Base-by-base conservation (phyloP, 2,329 filamentous ascomycete species). In the Dothidotthia symphoricarpi region DNA sequence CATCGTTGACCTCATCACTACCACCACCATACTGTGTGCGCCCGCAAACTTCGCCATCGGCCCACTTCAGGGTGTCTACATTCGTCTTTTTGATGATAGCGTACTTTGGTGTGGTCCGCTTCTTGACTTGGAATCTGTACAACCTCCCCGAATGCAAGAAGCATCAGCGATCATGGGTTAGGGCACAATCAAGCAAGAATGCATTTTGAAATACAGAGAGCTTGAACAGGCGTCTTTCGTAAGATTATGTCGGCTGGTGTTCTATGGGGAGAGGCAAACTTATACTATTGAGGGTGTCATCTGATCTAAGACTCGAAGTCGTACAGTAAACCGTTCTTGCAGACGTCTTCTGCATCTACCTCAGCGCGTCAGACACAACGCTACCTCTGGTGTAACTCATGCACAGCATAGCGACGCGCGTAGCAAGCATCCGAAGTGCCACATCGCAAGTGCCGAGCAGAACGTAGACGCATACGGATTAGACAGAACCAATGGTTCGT, bases 61-160 rank as follows among this genome's bases (percentile, higher is more conserved):
- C 46, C 11, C 54, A 35, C 36, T 52, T 41, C 28, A 45, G 52
- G 3, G 28, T 46, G 11, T 17, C 36, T 9, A 24, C 49, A n/a
- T 34, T 53, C 12, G 32, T 50, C 0, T 26, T 54, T 8, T 31
- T 55, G 10, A 34, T 53, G 9, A 37, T 47, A 26, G 33, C 41
- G 6, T 43, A 28, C 12, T 57, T 57, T 26, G 42, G 36, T 24
- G 43, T 36, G 14, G 22, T 54, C 9, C 28, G 43, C 10, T 57
- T 57, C 16, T 43, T 50, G 14, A 52, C 52, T 3, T 55, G 51
- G 54, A 55, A 54, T 29, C 55, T 48, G 34, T 53, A 57, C 16
- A 51, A 54, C 27, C 31, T 55, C 12, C 49, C 52, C 6, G 41
- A 57, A 26, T 57, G 54, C 33, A 50, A 57, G 41, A 55, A 53